A percentile compares a stretch with the other conserved stretches of the same genome.
Conservation (phyloP, 345 rosid genomes). For the Euphorbia tirucalli region DNA sequence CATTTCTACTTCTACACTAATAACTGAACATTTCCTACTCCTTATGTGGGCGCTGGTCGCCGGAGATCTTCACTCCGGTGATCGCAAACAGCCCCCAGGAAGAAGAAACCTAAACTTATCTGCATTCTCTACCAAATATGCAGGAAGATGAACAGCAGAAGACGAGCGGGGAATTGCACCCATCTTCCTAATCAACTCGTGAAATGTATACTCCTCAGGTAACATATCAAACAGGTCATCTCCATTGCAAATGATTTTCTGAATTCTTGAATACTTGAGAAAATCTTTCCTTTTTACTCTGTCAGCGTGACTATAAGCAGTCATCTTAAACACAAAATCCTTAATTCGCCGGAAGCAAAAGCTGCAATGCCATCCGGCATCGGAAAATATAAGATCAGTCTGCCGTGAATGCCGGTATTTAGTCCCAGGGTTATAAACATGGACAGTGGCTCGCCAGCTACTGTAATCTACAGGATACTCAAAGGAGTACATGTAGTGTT, state of each 20-base stretch:
- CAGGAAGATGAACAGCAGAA: constrained; percentile 90
- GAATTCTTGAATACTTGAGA: constrained; percentile 55
- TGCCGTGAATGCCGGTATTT: constrained; percentile 79
- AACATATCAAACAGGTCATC: constrained; percentile 84
- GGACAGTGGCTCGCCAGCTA: constrained; percentile 78
- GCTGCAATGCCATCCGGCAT: constrained; percentile 98
- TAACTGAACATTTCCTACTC: no score
- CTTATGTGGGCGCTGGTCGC: no score
- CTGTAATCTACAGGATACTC: constrained; percentile 88
- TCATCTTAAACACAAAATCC: constrained; percentile 85
- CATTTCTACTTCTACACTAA: no score
- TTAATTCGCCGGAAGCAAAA: constrained; percentile 64
- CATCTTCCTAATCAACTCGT: constrained; percentile 78
- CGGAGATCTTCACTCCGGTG: constrained; percentile 6
- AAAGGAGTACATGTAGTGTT: constrained; percentile 79
- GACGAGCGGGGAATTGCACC: constrained; percentile 69
- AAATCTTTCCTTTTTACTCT: constrained; percentile 56
- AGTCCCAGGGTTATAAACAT: constrained; percentile 44
- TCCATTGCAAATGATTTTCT: constrained; percentile 63
- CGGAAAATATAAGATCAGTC: constrained; percentile 55
- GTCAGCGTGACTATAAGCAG: constrained; percentile 91
- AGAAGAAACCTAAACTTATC: constrained; percentile 71
- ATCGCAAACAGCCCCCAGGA: constrained; percentile 80
- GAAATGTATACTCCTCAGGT: constrained; percentile 77
- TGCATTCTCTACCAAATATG: constrained; percentile 79